Percentiles rank a stretch among this genome's conserved stretches.
phyloP scores from a whole-genome alignment of 768 basidiomycete genomes.

The Holtermannia corniformis region DNA sequence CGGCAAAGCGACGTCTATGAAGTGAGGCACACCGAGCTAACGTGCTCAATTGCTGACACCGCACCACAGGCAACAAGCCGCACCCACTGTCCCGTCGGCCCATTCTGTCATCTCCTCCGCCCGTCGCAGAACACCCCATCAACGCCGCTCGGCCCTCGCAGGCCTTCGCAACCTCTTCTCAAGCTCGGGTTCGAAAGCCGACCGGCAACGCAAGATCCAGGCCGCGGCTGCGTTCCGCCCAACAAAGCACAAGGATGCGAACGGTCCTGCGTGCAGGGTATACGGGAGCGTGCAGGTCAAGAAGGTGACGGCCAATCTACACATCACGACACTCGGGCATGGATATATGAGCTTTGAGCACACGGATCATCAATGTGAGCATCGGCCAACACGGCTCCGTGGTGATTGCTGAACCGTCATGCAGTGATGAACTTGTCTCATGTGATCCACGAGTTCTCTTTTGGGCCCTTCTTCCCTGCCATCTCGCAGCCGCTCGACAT shows the following conservation, averaged over 20 bases:
- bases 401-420: not conserved
- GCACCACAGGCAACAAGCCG: not conserved
- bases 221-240: slow-evolving; percentile 51
- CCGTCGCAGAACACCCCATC: slow-evolving; percentile 21
- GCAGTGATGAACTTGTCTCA: slow-evolving; percentile 94
- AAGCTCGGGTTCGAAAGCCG: slow-evolving; percentile 5
- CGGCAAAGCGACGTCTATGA: slow-evolving; percentile 65
- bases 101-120: slow-evolving; percentile 28
- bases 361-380: slow-evolving; percentile 74
- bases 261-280: slow-evolving; percentile 73
- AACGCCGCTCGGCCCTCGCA: slow-evolving; percentile 14
- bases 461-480: slow-evolving; percentile 90
- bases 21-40: slow-evolving; percentile 41
- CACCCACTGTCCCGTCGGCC: slow-evolving; percentile 24
- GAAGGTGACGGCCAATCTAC: slow-evolving; percentile 87
- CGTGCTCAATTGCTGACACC: slow-evolving; percentile 1
- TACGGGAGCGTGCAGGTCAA: slow-evolving; percentile 75
- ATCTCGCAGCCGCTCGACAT: slow-evolving; percentile 91
- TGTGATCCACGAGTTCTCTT: slow-evolving; percentile 92
- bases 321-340: slow-evolving; percentile 89
- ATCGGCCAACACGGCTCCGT: slow-evolving; percentile 8
- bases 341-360: slow-evolving; percentile 82
- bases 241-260: slow-evolving; percentile 57
- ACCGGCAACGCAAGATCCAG: slow-evolving; percentile 9
- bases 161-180: slow-evolving; percentile 28